These are phyloP conservation scores for Rhizopogon rudus DNA, from an alignment of 768 basidiomycete genomes.

Conservation along the genomic window DNA sequence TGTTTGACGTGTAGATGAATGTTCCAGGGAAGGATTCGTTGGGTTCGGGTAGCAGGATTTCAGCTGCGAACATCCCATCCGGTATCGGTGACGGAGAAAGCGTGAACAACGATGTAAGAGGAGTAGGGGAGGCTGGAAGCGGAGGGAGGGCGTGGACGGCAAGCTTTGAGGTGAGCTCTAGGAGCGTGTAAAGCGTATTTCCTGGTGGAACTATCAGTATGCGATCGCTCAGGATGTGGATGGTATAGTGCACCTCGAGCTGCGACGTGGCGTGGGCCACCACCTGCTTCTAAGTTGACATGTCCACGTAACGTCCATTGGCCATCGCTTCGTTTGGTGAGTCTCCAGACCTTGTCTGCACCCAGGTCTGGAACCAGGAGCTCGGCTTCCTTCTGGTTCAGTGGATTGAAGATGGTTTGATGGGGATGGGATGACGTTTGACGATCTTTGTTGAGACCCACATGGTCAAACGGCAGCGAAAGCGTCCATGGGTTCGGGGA, in stretches of 20 bases:
- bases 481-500: constrained; percentile 29
- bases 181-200: constrained; percentile 57
- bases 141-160: constrained; percentile 50
- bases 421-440: constrained; percentile 78
- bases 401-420: constrained; percentile 44
- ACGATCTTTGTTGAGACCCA: constrained; percentile 60
- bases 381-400: constrained; percentile 46
- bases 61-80: constrained; percentile 58
- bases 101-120: constrained; percentile 37
- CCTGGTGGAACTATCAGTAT: constrained; percentile 32
- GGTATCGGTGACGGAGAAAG: constrained; percentile 42
- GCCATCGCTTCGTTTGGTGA: constrained; percentile 38
- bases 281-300: constrained; percentile 47
- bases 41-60: constrained; percentile 56
- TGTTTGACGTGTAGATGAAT: constrained; percentile 71
- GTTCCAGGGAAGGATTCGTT: constrained; percentile 47
- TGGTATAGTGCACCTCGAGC: constrained; percentile 45
- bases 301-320: constrained; percentile 47
- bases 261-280: constrained; percentile 69
- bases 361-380: constrained; percentile 76
- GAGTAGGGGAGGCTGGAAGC: constrained; percentile 34
- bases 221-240: neutral
- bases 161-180: constrained; percentile 60
- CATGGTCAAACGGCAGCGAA: constrained; percentile 38
- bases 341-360: constrained; percentile 58